phyloP scores from a whole-genome alignment of 2,329 filamentous ascomycete genomes.

The Neoscytalidium dimidiatum region DNA sequence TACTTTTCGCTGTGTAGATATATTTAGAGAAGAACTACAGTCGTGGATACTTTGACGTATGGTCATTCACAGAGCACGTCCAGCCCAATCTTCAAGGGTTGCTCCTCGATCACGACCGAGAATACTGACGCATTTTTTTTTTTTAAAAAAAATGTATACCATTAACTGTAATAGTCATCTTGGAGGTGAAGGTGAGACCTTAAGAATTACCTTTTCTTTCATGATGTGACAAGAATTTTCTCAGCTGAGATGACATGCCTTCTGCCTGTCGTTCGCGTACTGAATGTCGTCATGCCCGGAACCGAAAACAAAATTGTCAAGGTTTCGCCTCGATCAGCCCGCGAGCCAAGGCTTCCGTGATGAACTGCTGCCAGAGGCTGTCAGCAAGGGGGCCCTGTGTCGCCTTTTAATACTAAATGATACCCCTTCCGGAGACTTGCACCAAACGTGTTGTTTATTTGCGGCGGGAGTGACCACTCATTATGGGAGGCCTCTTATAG shows the following conservation, averaged over 20 bases:
- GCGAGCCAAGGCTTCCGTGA: conserved; percentile 33
- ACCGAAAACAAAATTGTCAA: conserved; percentile 30
- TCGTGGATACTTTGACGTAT: too few relatives aligned
- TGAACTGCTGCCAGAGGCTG: conserved; percentile 34
- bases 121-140: not conserved
- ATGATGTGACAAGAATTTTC: conserved; percentile 39
- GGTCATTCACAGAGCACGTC: not conserved
- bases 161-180: too few relatives aligned
- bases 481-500: too few relatives aligned
- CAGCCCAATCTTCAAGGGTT: not conserved
- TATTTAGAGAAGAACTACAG: too few relatives aligned
- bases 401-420: conserved; percentile 18
- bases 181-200: too few relatives aligned
- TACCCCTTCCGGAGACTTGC: too few relatives aligned
- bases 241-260: conserved; percentile 39
- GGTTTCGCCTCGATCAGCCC: conserved; percentile 34
- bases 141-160: too few relatives aligned
- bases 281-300: conserved; percentile 29
- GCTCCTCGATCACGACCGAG: not conserved
- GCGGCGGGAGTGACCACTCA: too few relatives aligned
- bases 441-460: too few relatives aligned
- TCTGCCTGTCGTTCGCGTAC: conserved; percentile 27
- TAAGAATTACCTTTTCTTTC: not conserved
- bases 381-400: conserved; percentile 32
- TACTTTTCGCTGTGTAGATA: not conserved